A percentile compares a stretch with the other conserved stretches of the same genome.
Conservation (phyloP, 176 grass and related monocot genomes). For the Aegilops longissima region DNA sequence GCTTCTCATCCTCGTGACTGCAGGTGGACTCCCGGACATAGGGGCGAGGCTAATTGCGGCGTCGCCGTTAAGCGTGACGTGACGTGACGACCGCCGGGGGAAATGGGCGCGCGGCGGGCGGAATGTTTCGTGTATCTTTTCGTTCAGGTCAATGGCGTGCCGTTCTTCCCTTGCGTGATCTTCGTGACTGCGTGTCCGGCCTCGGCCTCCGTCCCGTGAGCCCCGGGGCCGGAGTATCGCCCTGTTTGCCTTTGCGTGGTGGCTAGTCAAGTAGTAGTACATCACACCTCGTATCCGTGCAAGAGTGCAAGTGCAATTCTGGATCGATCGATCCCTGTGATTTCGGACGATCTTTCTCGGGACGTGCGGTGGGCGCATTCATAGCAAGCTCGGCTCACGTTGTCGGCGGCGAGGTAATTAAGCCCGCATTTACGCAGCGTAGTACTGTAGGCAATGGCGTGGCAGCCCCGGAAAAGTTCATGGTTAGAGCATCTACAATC, state of each 20-base stretch:
- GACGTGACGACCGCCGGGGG: neutral
- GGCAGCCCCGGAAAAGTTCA: too few species aligned
- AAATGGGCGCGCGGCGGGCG: neutral
- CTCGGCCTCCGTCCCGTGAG: neutral
- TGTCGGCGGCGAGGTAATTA: neutral
- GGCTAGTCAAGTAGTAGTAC: neutral
- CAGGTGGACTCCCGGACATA: neutral
- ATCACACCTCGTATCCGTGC: neutral
- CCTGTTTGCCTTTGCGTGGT: neutral
- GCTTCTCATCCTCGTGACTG: neutral
- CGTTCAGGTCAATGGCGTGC: neutral
- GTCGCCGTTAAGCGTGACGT: neutral
- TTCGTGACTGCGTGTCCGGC: neutral
- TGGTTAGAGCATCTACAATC: too few species aligned
- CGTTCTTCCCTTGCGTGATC: neutral
- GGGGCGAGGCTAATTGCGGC: neutral
- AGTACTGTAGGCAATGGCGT: too few species aligned
- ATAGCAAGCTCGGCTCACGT: neutral
- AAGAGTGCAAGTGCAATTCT: neutral
- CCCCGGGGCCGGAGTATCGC: too few species aligned
- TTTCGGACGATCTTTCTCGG: neutral
- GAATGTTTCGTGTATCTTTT: neutral
- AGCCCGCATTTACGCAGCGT: neutral
- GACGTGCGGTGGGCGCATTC: neutral
- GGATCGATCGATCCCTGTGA: neutral